A percentile compares a stretch with the other conserved stretches of the same genome.
These are phyloP conservation scores for Gossypium aridum DNA, from an alignment of 441 rosid genomes.

Conservation along the genomic window DNA sequence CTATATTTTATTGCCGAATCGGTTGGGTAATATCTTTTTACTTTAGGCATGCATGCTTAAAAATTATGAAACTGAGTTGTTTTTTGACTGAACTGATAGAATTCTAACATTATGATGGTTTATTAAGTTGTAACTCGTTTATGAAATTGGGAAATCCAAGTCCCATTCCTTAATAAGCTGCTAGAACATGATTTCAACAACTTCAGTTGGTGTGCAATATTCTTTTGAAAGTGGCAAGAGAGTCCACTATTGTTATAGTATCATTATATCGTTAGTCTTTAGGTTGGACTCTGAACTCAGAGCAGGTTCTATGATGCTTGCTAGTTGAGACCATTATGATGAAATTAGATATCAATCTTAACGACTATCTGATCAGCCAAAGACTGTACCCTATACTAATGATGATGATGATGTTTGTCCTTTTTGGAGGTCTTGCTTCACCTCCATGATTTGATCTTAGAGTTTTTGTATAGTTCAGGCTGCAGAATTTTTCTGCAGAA, in stretches of 20 bases:
- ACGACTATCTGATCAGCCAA: background rate
- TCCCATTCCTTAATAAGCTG: background rate
- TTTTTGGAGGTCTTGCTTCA: background rate
- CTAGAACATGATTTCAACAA: background rate
- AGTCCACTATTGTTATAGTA: background rate
- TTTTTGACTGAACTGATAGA: background rate
- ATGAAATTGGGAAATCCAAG: background rate
- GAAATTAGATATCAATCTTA: background rate
- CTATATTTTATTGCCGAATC: conserved; percentile 10
- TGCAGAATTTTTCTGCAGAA: background rate
- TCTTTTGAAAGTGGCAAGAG: background rate
- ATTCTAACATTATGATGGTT: background rate
- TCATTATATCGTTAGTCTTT: background rate
- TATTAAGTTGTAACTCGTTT: background rate
- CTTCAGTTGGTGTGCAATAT: background rate
- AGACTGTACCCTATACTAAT: background rate
- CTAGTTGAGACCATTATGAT: background rate
- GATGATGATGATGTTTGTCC: background rate
- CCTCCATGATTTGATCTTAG: background rate
- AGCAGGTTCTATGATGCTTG: background rate
- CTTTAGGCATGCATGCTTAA: background rate
- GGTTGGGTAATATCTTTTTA: background rate
- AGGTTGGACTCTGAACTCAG: background rate
- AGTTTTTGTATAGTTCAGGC: conserved; percentile 2
- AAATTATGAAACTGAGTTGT: background rate